A percentile compares a stretch with the other conserved stretches of the same genome.
Evolutionary conservation across 2,329 filamentous ascomycete genomes (phyloP).

Genomic region (Fusarium equiseti): DNA sequence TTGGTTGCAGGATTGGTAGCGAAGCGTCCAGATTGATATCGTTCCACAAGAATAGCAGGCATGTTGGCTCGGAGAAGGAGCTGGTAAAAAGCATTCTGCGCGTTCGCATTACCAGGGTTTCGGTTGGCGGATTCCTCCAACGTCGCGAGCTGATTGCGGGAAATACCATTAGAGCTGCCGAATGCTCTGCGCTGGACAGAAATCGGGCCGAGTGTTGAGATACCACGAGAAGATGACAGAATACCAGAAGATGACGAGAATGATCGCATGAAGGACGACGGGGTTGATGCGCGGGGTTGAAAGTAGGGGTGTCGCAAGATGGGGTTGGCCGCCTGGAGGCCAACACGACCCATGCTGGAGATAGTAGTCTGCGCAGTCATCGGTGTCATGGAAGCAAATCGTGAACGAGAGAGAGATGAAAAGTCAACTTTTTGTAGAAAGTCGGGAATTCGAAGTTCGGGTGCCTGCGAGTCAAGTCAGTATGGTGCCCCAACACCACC

Average conservation of each 20-base stretch:
- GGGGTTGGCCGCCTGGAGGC: constrained; percentile 49
- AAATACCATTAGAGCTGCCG: constrained; percentile 62
- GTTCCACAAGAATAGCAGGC: constrained; percentile 91
- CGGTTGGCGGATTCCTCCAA: constrained; percentile 93
- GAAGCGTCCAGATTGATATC: constrained; percentile 88
- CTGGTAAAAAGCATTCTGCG: constrained; percentile 95
- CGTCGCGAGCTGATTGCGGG: constrained; percentile 79
- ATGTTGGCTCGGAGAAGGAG: constrained; percentile 91
- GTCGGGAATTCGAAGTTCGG: constrained; percentile 43
- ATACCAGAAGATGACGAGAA: constrained; percentile 44
- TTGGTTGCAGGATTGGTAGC: constrained; percentile 84
- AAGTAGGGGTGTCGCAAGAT: constrained; percentile 46
- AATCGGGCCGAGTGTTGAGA: constrained; percentile 37
- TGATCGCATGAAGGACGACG: constrained; percentile 41
- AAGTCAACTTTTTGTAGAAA: constrained; percentile 46
- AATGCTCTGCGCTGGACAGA: constrained; percentile 53
- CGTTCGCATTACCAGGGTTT: constrained; percentile 86
- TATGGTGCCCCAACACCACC: constrained; percentile 10
- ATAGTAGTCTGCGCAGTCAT: constrained; percentile 39
- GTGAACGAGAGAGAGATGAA: constrained; percentile 13
- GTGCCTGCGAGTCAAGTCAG: constrained; percentile 33
- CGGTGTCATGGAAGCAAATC: constrained; percentile 17
- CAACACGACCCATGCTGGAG: constrained; percentile 46
- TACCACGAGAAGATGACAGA: constrained; percentile 34
- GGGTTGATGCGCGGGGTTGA: constrained; percentile 34